Base-by-base conservation (phyloP, 164 flowering plant genomes). In the Platanus orientalis region DNA sequence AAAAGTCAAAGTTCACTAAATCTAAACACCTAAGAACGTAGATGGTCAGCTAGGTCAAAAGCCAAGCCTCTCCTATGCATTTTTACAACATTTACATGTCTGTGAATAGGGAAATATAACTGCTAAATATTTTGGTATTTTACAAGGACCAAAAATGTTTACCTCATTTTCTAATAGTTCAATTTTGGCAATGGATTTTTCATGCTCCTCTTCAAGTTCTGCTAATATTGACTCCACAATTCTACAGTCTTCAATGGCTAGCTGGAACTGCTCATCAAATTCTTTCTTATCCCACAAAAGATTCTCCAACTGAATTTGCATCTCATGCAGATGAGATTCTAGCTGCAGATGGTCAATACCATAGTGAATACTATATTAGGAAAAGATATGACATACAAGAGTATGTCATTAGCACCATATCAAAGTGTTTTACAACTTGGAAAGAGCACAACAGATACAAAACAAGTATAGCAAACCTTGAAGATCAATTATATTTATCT, bases 201-300 rank as follows among this genome's bases (percentile, higher is more conserved):
- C 93, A 65, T 84, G 76, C 54, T 87, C 91, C 20, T 83, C 91
- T 61, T 88, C 96, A 39, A 83, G 76, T 63, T 91, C 91, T 36
- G 48, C 63, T 48, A 88, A 61, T 67, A 84, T 68, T 21, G 75
- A 52, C 57, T 82, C 87, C 78, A 88, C 47, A 58, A 81, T 56
- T 58, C 62, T 70, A 47, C 66, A 65, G 63, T 88, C 89, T 61
- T 75, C 78, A 27, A 72, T 66, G 47, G 82, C 85, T 27, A 48
- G 21, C 20, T 63, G 75, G 9, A 85, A 54, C 60, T 25, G 80
- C 28, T 66, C 74, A 40, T 80, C 75, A 24, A 84, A 75, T 65
- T 81, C 76, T 34, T 76, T 78, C 65, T 73, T 76, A 19, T 80
- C 78, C 86, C 86, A 85, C 19, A 76, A n/a, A 34, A 87, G 76